Percentiles rank a stretch among this genome's conserved stretches.
Conservation (phyloP, 1,284 basidiomycete species). For the Ustilago nuda region DNA sequence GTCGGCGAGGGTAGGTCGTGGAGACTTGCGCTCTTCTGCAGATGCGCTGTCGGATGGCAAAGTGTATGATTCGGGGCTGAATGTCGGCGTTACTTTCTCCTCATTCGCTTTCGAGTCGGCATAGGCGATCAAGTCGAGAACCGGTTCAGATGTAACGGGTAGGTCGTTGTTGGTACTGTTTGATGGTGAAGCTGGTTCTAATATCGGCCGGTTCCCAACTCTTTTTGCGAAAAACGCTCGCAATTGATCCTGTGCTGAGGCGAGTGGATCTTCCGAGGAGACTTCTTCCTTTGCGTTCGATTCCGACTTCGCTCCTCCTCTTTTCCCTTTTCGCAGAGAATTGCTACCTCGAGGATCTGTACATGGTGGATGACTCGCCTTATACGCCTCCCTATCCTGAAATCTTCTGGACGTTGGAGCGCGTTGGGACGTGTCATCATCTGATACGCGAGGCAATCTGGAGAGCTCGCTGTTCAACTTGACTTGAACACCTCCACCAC, state of each 20-base stretch:
- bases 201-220: not conserved
- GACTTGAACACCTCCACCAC: not conserved
- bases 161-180: not conserved
- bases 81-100: not conserved
- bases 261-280: conserved; percentile 5
- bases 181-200: not conserved
- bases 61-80: not conserved
- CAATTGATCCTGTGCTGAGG: conserved; percentile 17
- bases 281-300: not conserved
- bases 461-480: not conserved
- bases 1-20: conserved; percentile 29
- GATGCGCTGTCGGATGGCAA: not conserved
- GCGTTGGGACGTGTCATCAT: not conserved
- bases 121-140: not conserved
- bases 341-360: not conserved
- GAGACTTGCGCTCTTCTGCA: not conserved
- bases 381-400: not conserved
- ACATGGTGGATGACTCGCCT: not conserved
- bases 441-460: not conserved
- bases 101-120: conserved; percentile 4
- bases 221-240: conserved; percentile 13
- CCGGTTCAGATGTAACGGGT: not conserved
- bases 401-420: not conserved
- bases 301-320: not conserved
- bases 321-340: not conserved